Evolutionary conservation across 2,329 filamentous ascomycete species (phyloP).

Genomic region (Coniochaeta sp.): DNA sequence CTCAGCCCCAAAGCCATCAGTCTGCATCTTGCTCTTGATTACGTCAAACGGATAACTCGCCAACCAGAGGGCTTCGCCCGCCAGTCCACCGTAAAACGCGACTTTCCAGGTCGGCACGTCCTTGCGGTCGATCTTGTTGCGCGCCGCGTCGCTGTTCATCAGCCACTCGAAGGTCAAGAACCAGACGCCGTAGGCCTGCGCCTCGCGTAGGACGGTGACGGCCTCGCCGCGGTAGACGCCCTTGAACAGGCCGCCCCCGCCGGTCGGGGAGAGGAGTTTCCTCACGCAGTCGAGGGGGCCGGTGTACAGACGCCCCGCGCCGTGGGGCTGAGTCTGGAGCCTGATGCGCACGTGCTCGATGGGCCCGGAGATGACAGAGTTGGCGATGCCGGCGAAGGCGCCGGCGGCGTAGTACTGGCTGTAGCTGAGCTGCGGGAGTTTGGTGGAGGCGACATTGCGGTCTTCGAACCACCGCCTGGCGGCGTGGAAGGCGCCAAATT

Average conservation of each 20-base stretch:
- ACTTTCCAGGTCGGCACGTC: slow-evolving; percentile 80
- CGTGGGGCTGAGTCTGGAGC: slow-evolving; percentile 93
- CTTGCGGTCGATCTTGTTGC: slow-evolving; percentile 67
- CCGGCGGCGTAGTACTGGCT: slow-evolving; percentile 83
- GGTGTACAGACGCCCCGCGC: slow-evolving; percentile 64
- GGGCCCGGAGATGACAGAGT: slow-evolving; percentile 78
- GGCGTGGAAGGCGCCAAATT: slow-evolving; percentile 95
- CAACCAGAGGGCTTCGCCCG: slow-evolving; percentile 91
- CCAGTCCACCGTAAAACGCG: slow-evolving; percentile 84
- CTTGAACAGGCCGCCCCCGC: slow-evolving; percentile 55
- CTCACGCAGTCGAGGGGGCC: slow-evolving; percentile 87
- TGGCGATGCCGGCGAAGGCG: slow-evolving; percentile 86
- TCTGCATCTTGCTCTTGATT: slow-evolving; percentile 99
- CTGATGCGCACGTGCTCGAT: slow-evolving; percentile 97
- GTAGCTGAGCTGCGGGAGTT: slow-evolving; percentile 55
- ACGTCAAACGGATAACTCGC: slow-evolving; percentile 94
- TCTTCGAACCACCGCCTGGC: slow-evolving; percentile 32
- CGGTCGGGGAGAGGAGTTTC: slow-evolving; percentile 56
- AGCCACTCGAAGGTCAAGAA: slow-evolving; percentile 93
- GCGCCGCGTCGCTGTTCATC: slow-evolving; percentile 81
- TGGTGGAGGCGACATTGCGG: slow-evolving; percentile 26
- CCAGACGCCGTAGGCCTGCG: slow-evolving; percentile 92
- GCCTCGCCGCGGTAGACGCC: slow-evolving; percentile 83
- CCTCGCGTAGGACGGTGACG: slow-evolving; percentile 83
- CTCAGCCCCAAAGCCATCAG: slow-evolving; percentile 71